These are phyloP conservation scores for Talaromyces islandicus DNA, from an alignment of 2,329 filamentous ascomycete genomes.

Conservation along the genomic window DNA sequence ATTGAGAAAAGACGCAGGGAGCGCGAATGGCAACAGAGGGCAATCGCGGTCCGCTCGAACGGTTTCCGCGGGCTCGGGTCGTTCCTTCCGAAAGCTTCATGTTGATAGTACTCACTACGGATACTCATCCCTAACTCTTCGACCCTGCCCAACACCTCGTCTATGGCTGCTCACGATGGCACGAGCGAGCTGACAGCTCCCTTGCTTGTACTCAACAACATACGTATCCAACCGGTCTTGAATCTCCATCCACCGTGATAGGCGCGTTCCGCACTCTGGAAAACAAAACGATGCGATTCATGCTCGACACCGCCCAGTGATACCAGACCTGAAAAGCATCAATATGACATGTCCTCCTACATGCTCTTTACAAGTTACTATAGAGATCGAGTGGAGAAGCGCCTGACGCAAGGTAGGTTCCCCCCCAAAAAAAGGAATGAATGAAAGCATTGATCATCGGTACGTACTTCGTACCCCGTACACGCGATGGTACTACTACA, in stretches of 20 bases:
- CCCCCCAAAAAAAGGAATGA: not conserved
- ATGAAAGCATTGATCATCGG: not conserved
- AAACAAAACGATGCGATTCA: not conserved
- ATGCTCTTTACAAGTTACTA: no score
- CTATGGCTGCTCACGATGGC: not conserved
- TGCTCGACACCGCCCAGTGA: not conserved
- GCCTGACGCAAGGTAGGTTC: not conserved
- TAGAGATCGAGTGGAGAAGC: not conserved
- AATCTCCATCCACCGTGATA: not conserved
- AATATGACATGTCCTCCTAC: not conserved
- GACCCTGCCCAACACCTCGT: not conserved
- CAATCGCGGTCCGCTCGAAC: not conserved
- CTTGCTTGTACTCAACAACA: not conserved
- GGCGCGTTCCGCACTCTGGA: no score
- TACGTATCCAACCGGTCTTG: not conserved
- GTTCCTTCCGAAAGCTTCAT: slow-evolving; percentile 8
- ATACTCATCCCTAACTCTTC: not conserved
- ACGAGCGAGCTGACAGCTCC: not conserved
- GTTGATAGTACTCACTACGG: not conserved
- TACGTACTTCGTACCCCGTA: not conserved
- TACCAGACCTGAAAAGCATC: not conserved
- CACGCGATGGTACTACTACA: not conserved
- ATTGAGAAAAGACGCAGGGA: not conserved
- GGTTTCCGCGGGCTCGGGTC: slow-evolving; percentile 1
- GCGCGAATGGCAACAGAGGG: not conserved